A percentile compares a stretch with the other conserved stretches of the same genome.
Evolutionary conservation across 75 land plant species (phyloP).

Genomic region (Chamaecyparis obtusa): DNA sequence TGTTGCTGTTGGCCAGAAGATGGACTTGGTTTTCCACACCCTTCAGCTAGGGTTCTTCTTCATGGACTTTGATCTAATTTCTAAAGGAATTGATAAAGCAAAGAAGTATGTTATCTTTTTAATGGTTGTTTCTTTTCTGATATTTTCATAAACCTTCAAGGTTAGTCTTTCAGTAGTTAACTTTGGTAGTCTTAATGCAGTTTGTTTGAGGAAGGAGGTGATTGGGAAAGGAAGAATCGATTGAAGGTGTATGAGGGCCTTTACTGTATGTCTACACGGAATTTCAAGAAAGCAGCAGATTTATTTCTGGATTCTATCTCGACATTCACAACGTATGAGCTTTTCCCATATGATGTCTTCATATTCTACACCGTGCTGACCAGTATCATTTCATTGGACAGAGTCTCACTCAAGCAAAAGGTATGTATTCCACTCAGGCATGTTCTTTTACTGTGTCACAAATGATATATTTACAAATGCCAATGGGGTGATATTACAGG

Average conservation of each 20-base stretch:
- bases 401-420: constrained; percentile 93
- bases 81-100: constrained; percentile 93
- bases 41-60: constrained; percentile 84
- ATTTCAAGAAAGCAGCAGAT: constrained; percentile 92
- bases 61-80: constrained; percentile 93
- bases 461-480: background rate
- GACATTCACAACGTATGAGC: constrained; percentile 96
- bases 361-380: constrained; percentile 95
- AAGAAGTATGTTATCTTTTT: constrained; percentile 53
- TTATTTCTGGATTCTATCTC: constrained; percentile 96
- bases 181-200: constrained; percentile 25
- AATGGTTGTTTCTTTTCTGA: background rate
- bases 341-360: constrained; percentile 92
- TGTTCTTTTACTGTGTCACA: background rate
- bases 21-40: constrained; percentile 95
- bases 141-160: constrained; percentile 2
- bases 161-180: background rate
- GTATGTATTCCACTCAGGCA: constrained; percentile 23
- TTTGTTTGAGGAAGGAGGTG: constrained; percentile 97
- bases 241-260: constrained; percentile 96
- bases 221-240: constrained; percentile 99
- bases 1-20: constrained; percentile 98
- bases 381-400: constrained; percentile 93
- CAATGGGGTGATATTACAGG: constrained; percentile 35
- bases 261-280: constrained; percentile 93